These are phyloP conservation scores for Cystobasidiaceae sp. DNA, from an alignment of 1,284 basidiomycete genomes.

Conservation along the genomic window DNA sequence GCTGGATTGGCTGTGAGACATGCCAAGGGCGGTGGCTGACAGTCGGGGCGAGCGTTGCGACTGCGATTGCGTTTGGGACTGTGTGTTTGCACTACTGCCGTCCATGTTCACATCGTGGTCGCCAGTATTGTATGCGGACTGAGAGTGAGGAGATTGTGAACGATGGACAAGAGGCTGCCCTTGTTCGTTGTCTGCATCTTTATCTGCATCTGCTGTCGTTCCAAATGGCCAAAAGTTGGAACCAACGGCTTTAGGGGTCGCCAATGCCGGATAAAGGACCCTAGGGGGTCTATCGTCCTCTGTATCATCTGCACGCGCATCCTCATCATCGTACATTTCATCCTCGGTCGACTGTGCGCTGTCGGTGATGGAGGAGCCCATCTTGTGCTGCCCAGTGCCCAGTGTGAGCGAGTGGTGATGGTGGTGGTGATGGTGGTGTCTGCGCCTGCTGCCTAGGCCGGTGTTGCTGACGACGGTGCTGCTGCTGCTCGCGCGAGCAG, in stretches of 20 bases:
- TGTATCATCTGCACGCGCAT: constrained; percentile 27
- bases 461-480: neutral
- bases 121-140: no score
- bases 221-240: constrained; percentile 37
- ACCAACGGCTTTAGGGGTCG: constrained; percentile 35
- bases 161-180: no score
- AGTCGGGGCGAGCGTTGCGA: no score
- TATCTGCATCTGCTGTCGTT: constrained; percentile 6
- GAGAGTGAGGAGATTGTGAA: no score
- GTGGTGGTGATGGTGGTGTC: constrained; percentile 16
- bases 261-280: constrained; percentile 34
- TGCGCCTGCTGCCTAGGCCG: constrained; percentile 4
- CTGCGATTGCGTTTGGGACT: no score
- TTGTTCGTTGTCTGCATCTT: no score
- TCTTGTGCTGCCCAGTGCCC: constrained; percentile 41
- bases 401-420: constrained; percentile 34
- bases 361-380: constrained; percentile 43
- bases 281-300: constrained; percentile 22
- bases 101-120: neutral
- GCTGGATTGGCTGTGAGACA: no score
- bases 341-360: constrained; percentile 38
- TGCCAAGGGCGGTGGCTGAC: no score
- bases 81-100: neutral
- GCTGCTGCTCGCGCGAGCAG: neutral
- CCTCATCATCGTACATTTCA: constrained; percentile 30